These are phyloP conservation scores for Cinchona pubescens DNA, from an alignment of 257 asterid species.

Conservation along the genomic window DNA sequence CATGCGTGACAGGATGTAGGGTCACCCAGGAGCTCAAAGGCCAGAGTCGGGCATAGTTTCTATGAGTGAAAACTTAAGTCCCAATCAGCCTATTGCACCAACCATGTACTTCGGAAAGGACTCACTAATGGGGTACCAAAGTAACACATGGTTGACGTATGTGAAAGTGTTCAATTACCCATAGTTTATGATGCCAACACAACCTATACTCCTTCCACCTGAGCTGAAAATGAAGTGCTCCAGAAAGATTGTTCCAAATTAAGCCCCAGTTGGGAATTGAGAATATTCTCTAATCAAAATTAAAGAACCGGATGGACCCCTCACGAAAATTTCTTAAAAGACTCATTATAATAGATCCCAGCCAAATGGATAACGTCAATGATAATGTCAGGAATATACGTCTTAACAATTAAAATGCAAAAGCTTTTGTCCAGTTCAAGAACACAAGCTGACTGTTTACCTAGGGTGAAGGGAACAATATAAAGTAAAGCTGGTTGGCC, in stretches of 20 bases:
- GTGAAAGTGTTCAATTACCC: not conserved
- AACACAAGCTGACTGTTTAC: constrained; percentile 33
- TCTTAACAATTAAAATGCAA: not conserved
- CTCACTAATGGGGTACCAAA: not conserved
- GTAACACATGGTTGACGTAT: not conserved
- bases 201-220: not conserved
- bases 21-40: not conserved
- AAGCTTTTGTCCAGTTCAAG: not conserved
- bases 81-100: not conserved
- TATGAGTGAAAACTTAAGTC: not conserved
- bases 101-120: not conserved
- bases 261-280: no score
- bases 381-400: not conserved
- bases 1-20: not conserved
- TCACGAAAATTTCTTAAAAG: not conserved
- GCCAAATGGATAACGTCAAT: not conserved
- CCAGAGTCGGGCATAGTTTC: not conserved
- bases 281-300: not conserved
- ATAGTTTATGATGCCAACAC: not conserved
- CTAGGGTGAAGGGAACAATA: constrained; percentile 94
- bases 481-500: constrained; percentile 99
- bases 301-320: not conserved
- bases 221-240: not conserved
- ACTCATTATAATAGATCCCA: not conserved
- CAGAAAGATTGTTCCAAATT: not conserved